phyloP scores from a whole-genome alignment of 495 filamentous ascomycete species.

The Jackrogersella minutella region DNA sequence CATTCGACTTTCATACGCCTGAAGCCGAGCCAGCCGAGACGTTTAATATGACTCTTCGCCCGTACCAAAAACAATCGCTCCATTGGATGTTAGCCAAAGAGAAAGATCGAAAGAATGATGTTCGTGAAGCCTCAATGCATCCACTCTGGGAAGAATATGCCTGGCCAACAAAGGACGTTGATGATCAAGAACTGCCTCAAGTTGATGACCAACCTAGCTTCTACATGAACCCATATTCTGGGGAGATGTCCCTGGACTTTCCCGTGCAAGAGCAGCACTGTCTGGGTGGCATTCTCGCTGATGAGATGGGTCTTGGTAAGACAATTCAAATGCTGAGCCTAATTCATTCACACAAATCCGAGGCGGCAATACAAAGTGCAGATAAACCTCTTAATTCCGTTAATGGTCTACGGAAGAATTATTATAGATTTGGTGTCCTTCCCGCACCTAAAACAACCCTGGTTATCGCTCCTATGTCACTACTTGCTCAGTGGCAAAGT shows the following conservation, averaged over 20 bases:
- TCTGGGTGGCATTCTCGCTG: slow-evolving; percentile 89
- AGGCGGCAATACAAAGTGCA: slow-evolving; percentile 48
- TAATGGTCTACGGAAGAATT: slow-evolving; percentile 45
- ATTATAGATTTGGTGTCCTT: slow-evolving; percentile 61
- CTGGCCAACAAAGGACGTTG: slow-evolving; percentile 88
- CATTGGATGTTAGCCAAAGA: slow-evolving; percentile 97
- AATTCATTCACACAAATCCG: slow-evolving; percentile 82
- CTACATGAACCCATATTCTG: slow-evolving; percentile 96
- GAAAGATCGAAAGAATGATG: slow-evolving; percentile 71
- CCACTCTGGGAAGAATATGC: slow-evolving; percentile 95
- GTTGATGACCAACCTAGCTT: slow-evolving; percentile 74
- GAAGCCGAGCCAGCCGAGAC: slow-evolving; percentile 80
- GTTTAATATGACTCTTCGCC: slow-evolving; percentile 83
- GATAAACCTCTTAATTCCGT: slow-evolving; percentile 43
- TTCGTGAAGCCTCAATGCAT: slow-evolving; percentile 83
- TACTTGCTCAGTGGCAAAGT: slow-evolving; percentile 94
- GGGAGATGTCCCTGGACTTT: slow-evolving; percentile 91
- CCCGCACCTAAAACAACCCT: slow-evolving; percentile 88
- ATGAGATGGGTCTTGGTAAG: slow-evolving; percentile 92
- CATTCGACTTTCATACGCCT: slow-evolving; percentile 93
- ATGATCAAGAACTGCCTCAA: slow-evolving; percentile 74
- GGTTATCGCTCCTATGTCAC: slow-evolving; percentile 92
- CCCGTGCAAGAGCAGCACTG: slow-evolving; percentile 94
- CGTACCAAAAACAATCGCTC: slow-evolving; percentile 94
- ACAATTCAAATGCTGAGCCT: slow-evolving; percentile 98